Percentiles rank a stretch among this genome's conserved stretches.
phyloP scores from a whole-genome alignment of 306 rosid species.

The Lathyrus oleraceus region DNA sequence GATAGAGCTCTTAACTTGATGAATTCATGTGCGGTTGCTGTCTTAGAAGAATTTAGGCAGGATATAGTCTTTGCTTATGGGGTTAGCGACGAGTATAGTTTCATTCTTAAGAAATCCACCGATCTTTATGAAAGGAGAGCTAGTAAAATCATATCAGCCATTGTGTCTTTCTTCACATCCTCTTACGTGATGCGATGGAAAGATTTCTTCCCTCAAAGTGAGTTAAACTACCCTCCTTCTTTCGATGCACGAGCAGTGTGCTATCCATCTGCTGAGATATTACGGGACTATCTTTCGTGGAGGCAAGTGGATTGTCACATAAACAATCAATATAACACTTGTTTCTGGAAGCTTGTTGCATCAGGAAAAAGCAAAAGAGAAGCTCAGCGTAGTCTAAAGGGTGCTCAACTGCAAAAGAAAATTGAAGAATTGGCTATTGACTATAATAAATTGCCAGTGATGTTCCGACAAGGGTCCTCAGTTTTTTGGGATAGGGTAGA shows the following conservation, averaged over 20 bases:
- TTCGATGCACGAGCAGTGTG: slow-evolving; percentile 88
- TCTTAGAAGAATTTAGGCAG: slow-evolving; percentile 61
- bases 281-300: slow-evolving; percentile 81
- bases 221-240: slow-evolving; percentile 62
- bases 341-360: slow-evolving; percentile 87
- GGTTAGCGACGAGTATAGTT: slow-evolving; percentile 84
- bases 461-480: slow-evolving; percentile 77
- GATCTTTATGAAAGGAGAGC: slow-evolving; percentile 57
- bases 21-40: slow-evolving; percentile 76
- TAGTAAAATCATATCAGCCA: slow-evolving; percentile 56
- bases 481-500: slow-evolving; percentile 58
- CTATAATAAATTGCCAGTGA: slow-evolving; percentile 57
- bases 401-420: slow-evolving; percentile 69
- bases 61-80: slow-evolving; percentile 78
- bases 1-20: slow-evolving; percentile 76
- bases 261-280: slow-evolving; percentile 70
- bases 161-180: slow-evolving; percentile 75
- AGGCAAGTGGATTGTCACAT: slow-evolving; percentile 96
- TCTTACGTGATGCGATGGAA: slow-evolving; percentile 65
- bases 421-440: slow-evolving; percentile 64
- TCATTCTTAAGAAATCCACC: slow-evolving; percentile 62
- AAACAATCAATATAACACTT: slow-evolving; percentile 86
- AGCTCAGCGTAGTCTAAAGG: slow-evolving; percentile 69
- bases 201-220: slow-evolving; percentile 51
- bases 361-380: slow-evolving; percentile 72